Percentiles rank a stretch among this genome's conserved stretches.
Evolutionary conservation across 495 filamentous ascomycete genomes (phyloP).

Genomic region (Hyaloscypha bicolor): DNA sequence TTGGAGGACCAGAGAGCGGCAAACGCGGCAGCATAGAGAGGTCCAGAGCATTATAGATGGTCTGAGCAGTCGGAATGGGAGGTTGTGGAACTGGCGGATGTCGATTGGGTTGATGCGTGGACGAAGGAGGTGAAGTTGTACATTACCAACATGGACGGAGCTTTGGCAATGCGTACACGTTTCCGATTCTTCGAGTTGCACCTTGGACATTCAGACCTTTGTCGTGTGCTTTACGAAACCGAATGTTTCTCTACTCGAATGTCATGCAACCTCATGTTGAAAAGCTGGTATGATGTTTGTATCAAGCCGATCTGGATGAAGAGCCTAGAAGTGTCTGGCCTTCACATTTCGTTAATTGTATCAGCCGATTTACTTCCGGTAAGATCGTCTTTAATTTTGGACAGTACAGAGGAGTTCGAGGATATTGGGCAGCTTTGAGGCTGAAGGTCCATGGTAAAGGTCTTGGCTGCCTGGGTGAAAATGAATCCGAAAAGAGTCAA

Average conservation of each 20-base stretch:
- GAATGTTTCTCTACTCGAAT: too few relatives aligned
- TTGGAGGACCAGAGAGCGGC: conserved; percentile 69
- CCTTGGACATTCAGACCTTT: not conserved
- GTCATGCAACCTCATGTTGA: too few relatives aligned
- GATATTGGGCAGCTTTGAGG: too few relatives aligned
- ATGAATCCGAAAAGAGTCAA: too few relatives aligned
- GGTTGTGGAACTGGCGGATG: not conserved
- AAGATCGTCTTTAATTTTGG: too few relatives aligned
- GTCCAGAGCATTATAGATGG: conserved; percentile 7
- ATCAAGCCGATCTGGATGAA: not conserved
- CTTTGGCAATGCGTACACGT: conserved; percentile 21
- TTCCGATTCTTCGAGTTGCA: not conserved
- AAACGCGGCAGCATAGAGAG: conserved; percentile 35
- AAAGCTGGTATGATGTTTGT: not conserved
- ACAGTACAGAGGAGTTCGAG: too few relatives aligned
- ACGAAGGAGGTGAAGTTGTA: conserved; percentile 27
- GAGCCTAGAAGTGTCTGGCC: too few relatives aligned
- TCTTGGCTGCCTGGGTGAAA: too few relatives aligned
- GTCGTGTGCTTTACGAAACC: not conserved
- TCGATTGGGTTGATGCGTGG: conserved; percentile 5
- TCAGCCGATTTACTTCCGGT: too few relatives aligned
- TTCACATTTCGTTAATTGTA: not conserved
- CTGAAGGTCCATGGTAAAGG: too few relatives aligned
- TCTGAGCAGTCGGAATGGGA: conserved; percentile 4
- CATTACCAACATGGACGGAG: conserved; percentile 29